Evolutionary conservation across 2,329 filamentous ascomycete genomes (phyloP), one percentile per base, ranked within the genome.

Genomic region (Parastagonospora nodorum): DNA sequence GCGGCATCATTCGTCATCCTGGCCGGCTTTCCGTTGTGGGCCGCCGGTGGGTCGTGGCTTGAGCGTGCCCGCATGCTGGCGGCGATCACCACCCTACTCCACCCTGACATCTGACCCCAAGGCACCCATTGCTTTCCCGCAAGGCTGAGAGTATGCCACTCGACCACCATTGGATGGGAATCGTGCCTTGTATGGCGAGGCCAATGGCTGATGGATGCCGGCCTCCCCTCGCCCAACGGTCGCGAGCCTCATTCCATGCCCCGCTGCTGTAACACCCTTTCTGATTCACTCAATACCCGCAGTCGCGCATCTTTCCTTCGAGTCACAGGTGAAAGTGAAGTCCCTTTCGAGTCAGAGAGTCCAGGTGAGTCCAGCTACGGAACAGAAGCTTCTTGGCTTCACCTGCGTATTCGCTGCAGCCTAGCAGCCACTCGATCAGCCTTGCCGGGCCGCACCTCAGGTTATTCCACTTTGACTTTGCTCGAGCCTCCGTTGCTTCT

Each of bases 21-120:
- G 45, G 45, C 45, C 28, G 36, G 10, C 12, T 37, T 40, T 19
- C 31, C 31, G 33, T 28, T 5, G 31, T 42, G 38, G 30, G 31
- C 12, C 37, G 37, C 28, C 28, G 5, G 31, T 42, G 38, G 30
- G 31, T 12, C 37, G 37, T 33, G 19, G 36, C 16, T 45, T 11
- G 30, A 9, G 40, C 40, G 2, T 11, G 35, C 14, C 24, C 19
- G 14, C n/a, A 24, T 30, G 36, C 39, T 42, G 24, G 39, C 9
- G 16, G 11, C 6, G 9, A 16, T 37, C 14, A 37, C 16, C 33
- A 15, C 39, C 53, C 5, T 45, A 52, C 48, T 28, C 58, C 53
- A 46, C 45, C 27, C 8, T 32, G 29, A 53, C 57, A 57, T 49
- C 49, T 60, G 53, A 56, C 53, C 44, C 41, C 44, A 58, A 61